Evolutionary conservation across 2,329 filamentous ascomycete species (phyloP), one percentile per base, ranked within the genome.

Genomic region (Penicillium digitatum): DNA sequence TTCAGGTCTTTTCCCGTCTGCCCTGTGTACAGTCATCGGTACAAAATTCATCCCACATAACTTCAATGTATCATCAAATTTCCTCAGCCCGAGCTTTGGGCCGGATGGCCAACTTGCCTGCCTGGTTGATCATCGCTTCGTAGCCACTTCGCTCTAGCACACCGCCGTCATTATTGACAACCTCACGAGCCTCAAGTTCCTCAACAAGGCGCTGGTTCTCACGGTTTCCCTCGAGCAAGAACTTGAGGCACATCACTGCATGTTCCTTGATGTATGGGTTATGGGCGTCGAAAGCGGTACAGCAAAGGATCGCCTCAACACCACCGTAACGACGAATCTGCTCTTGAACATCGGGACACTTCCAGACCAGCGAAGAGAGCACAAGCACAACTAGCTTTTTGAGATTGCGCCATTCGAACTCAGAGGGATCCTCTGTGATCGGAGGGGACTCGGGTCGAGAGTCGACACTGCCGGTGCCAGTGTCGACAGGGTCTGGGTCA

Each of bases 181-280:
- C 74, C 56, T 76, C 73, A 16, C 73, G 70, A 5, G 74, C 76
- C 57, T 78, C 76, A 31, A 81, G 71, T 51, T 76, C 74, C 54
- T 78, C 75, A 4, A 81, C 76, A 62, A 84, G 76, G 55, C 78
- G 79, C 58, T 82, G 81, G 60, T 84, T 77, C 52, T 78, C 77
- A 12, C 70, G 66, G 52, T 79, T 80, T 1, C 74, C 73, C 55
- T 83, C 81, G 7, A 83, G 74, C 20, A 82, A 67, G 64, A 84
- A 95, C 69, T 93, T 92, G n/a, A 95, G 80, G 62, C 89, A 92
- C 69, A 95, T 86, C 47, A 92, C 90, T 3, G 90, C 89, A 61
- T 92, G 89, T 72, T 97, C 93, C 66, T 93, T 90, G 60, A 95
- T 92, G 69, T 93, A 96, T 0, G 91, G 90, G 68, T 96, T 96